Evolutionary conservation across 78 protist species (phyloP), one percentile per base, ranked within the genome.

Genomic region (Dictyostelium brefeldianum): DNA sequence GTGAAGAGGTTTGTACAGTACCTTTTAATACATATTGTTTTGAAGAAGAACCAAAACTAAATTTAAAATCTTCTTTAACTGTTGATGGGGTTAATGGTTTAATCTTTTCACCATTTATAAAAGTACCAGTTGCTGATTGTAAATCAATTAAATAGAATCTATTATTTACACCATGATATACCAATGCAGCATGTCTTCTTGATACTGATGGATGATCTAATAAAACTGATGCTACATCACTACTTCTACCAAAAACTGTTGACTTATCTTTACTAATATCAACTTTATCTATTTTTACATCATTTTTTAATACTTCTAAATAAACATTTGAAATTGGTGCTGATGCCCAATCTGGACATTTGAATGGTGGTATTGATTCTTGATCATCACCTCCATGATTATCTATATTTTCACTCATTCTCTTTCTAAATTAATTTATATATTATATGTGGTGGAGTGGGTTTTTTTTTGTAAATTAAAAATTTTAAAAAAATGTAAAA

Each of bases 131-230:
- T 69, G 78, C 77, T 7, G 93, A 87, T 51, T 87, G 83, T 78
- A 87, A 64, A 77, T 87, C 93, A 11, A 87, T 87, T 5, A 87
- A 81, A 87, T 87, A 87, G 70, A 87, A 87, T 65, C 93, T 56
- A 50, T 87, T 50, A n/a, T 87, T 87, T 22, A 7, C 84, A 22
- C 93, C 93, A 87, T 87, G 93, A 77, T 87, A 87, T 17, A 87
- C 84, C 17, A 87, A 25, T 18, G 93, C 93, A n/a, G 93, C 93
- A 64, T 87, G 93, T 59, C 83, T 74, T 77, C 93, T 74, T 6
- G 93, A 87, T n/a, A 87, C 93, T 29, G 93, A 87, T n/a, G 93
- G 93, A 31, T 87, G 93, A 62, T 87, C 93, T 15, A 87, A 36
- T 47, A 77, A 14, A 2, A 87, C 59, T n/a, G 69, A 27, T 15